These are phyloP conservation scores for Xylaria sp. DNA, from an alignment of 2,329 filamentous ascomycete genomes.

Conservation along the genomic window DNA sequence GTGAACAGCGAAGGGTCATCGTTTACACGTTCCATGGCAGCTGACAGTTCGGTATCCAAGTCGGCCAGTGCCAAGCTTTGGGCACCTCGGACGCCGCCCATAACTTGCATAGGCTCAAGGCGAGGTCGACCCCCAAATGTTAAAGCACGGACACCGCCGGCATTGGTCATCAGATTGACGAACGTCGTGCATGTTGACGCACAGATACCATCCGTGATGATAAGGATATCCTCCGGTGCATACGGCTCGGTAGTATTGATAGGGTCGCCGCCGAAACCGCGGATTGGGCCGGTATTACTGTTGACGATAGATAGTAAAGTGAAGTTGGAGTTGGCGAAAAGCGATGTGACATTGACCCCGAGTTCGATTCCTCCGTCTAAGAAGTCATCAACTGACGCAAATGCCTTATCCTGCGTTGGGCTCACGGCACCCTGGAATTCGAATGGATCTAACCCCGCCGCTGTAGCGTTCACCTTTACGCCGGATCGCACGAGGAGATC, in stretches of 20 bases:
- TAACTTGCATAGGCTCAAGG: conserved; percentile 30
- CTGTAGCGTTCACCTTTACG: not conserved
- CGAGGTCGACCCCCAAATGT: conserved; percentile 27
- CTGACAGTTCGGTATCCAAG: not conserved
- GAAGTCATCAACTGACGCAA: conserved; percentile 18
- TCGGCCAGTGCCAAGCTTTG: conserved; percentile 7
- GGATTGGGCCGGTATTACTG: conserved; percentile 4
- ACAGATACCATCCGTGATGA: conserved; percentile 30
- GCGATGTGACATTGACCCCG: conserved; percentile 21
- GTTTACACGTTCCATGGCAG: not conserved
- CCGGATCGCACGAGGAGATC: conserved; percentile 11
- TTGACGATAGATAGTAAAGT: conserved; percentile 9
- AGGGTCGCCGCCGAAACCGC: conserved; percentile 15
- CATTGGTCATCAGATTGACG: conserved; percentile 24
- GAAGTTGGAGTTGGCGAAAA: conserved; percentile 26
- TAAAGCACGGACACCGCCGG: conserved; percentile 17
- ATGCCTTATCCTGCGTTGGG: conserved; percentile 7
- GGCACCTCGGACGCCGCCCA: conserved; percentile 27
- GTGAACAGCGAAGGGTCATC: conserved; percentile 9
- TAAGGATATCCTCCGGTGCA: conserved; percentile 23
- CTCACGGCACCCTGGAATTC: conserved; percentile 4
- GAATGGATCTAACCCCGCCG: conserved; percentile 2
- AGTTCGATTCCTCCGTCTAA: conserved; percentile 17
- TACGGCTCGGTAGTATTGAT: conserved; percentile 24
- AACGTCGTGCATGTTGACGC: conserved; percentile 29